Evolutionary conservation across 202 grass and related monocot genomes (phyloP).

Genomic region (Hordeum pubiflorum): DNA sequence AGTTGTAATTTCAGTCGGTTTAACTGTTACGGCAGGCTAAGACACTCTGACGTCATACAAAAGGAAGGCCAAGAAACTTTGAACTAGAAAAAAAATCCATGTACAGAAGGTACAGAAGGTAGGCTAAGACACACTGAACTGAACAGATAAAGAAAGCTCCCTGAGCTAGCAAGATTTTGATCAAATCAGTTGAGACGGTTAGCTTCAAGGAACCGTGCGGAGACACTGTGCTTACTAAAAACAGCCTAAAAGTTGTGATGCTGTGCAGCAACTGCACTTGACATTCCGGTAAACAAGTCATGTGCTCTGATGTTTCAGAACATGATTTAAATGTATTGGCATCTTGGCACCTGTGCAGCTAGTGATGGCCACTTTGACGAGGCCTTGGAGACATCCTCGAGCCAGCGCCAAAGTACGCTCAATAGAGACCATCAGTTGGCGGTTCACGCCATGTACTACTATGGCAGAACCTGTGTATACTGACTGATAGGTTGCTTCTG

Average conservation of each 20-base stretch:
- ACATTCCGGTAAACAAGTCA: not conserved
- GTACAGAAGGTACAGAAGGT: not conserved
- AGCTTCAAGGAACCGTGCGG: not conserved
- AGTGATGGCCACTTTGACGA: not conserved
- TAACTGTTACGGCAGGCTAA: not conserved
- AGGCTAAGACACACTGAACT: not conserved
- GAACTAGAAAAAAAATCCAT: not conserved
- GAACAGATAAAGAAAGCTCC: not conserved
- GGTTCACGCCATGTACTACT: not conserved
- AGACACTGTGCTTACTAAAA: not conserved
- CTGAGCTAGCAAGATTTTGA: not conserved
- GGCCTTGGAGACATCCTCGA: not conserved
- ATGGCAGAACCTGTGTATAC: not conserved
- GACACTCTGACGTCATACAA: not conserved
- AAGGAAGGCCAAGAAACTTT: not conserved
- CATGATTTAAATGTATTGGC: not conserved
- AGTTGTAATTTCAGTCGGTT: not conserved
- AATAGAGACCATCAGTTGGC: not conserved
- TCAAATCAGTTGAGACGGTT: not conserved
- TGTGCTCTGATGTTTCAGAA: conserved; percentile 1
- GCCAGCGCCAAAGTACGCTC: not conserved
- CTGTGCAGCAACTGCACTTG: not conserved
- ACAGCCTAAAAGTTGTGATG: not conserved
- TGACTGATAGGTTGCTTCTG: not conserved
- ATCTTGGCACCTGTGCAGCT: not conserved